Evolutionary conservation across 1,284 basidiomycete genomes (phyloP), one percentile per base, ranked within the genome.

Genomic region (Mycena sp.): DNA sequence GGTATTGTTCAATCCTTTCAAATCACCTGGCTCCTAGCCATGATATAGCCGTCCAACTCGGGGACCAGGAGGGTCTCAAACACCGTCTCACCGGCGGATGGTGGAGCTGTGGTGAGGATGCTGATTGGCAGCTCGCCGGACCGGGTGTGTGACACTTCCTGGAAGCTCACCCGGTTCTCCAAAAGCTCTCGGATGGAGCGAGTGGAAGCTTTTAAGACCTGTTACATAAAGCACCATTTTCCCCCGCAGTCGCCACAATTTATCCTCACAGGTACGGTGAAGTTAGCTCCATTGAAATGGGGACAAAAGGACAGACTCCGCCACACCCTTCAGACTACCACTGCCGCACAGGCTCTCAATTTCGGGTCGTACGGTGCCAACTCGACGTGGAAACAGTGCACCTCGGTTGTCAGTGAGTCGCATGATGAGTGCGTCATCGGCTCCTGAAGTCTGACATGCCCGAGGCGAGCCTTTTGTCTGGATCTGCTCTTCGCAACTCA

Each of bases 21-120:
- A 74, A 75, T 51, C 72, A 70, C 26, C 72, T 35, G 9, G 32
- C 32, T 35, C 73, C 73, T 1, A 73, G 71, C 53, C 67, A 64
- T 2, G 71, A 75, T 52, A 75, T 74, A 45, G 69, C 71, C 2
- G 12, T 25, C 0, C 29, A 62, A 12, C 55, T 73, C 28, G 60
- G 43, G 0, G 32, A 58, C n/a, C 52, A 62, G 29, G 71, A 71
- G 23, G 40, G 67, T 4, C 12, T 72, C 2, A 71, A 72, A 37
- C 71, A 69, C 37, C 46, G 55, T 9, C n/a, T 69, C 1, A 66
- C 45, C 6, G 65, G 69, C 7, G 68, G 69, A 21, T 58, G 50
- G 30, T 71, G 67, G 65, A 3, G 44, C 3, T n/a, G n/a, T n/a
- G 4, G 23, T 3, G 11, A 6, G 19, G n/a, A 3, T 6, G 25